Evolutionary conservation across 202 grass and related monocot species (phyloP), one percentile per base, ranked within the genome.

Genomic region (Carex arenaria): DNA sequence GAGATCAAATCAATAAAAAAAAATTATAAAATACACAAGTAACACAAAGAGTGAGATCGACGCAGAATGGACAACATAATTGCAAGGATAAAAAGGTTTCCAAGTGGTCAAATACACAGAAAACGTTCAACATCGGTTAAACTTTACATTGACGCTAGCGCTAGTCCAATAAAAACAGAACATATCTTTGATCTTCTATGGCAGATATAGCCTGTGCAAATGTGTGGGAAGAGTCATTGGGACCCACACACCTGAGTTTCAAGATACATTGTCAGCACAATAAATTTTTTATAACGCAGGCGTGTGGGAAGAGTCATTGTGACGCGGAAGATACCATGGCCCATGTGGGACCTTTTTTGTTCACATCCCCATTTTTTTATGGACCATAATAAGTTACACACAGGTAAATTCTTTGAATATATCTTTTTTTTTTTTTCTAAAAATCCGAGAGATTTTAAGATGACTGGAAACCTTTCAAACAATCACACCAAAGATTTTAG

Each of bases 81-180:
- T 81, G 61, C 43, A 53, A 66, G 31, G 36, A 67, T 81, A 64
- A 18, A 32, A 54, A 66, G 19, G 11, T 81, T 66, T 66, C 38
- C 10, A 17, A 65, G 79, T 81, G 79, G 79, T 81, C 79, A 81
- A 31, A 81, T 28, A 47, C 22, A 66, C 36, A 76, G 5, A 76
- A 57, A 76, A 14, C 52, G 32, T 57, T 76, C 51, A 76, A 55
- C 14, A 34, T 56, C 72, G 1, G 52, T 57, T 57, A 2, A 77
- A 77, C 73, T 57, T 77, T 53, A 11, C 13, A 77, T 31, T 32
- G 72, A 57, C 28, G 52, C 8, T 5, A 57, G 26, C 28, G 52
- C 8, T 5, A 57, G 26, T 30, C 14, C 72, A 34, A 77, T 17
- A 77, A 57, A 56, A 32, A 17, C 28, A 17, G 2, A 75, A 11